phyloP scores from a whole-genome alignment of 257 asterid genomes.

The Salvia rosmarinus region DNA sequence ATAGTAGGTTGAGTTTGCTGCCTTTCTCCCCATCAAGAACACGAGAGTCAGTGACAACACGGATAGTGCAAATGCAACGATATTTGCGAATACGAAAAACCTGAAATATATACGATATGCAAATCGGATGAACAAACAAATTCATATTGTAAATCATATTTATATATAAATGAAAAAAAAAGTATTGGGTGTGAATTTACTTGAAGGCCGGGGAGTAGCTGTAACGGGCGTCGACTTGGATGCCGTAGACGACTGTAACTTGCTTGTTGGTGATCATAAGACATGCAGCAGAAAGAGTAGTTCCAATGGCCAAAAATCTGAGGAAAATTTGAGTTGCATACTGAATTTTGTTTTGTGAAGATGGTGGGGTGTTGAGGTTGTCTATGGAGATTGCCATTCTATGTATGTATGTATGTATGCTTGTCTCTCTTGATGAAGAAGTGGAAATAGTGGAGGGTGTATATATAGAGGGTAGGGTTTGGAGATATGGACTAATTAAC shows the following conservation, averaged over 20 bases:
- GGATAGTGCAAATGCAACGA: conserved; percentile 46
- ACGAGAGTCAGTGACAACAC: conserved; percentile 38
- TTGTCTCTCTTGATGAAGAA: background rate
- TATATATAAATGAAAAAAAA: background rate
- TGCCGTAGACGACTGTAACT: conserved; percentile 35
- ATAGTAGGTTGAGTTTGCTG: conserved; percentile 33
- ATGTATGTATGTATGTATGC: background rate
- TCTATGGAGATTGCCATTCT: conserved; percentile 12
- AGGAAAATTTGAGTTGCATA: conserved; percentile 36
- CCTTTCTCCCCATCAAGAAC: conserved; percentile 31
- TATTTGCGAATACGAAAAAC: conserved; percentile 56
- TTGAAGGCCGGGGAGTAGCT: conserved; percentile 54
- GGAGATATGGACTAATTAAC: conserved; percentile 2
- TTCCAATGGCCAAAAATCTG: conserved; percentile 44
- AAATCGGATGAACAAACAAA: background rate
- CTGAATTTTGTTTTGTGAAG: conserved; percentile 26
- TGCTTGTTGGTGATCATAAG: conserved; percentile 52
- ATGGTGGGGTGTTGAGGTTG: conserved; percentile 18
- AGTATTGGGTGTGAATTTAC: conserved; percentile 32
- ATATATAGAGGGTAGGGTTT: conserved; percentile 22
- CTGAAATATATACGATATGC: conserved; percentile 37
- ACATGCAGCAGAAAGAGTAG: conserved; percentile 54
- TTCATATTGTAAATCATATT: background rate
- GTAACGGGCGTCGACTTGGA: conserved; percentile 52
- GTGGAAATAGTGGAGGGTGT: background rate